phyloP scores from a whole-genome alignment of 768 basidiomycete genomes.

The Goffeauzyma gilvescens region DNA sequence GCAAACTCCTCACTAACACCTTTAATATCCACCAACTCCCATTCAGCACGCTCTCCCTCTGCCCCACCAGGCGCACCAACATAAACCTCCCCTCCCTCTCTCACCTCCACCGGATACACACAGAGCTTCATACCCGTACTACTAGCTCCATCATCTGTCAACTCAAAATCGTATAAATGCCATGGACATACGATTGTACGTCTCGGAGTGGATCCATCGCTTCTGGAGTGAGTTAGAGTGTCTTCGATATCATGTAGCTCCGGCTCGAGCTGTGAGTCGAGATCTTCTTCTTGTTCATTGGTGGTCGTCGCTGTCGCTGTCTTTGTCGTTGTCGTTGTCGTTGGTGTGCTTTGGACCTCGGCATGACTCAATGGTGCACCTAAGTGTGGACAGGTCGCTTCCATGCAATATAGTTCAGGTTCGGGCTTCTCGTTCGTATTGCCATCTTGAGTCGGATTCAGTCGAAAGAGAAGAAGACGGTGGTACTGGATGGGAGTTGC shows the following conservation, averaged over 20 bases:
- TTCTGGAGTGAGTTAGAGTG: neutral
- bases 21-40: conserved; percentile 22
- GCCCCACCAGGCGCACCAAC: conserved; percentile 12
- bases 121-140: conserved; percentile 21
- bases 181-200: conserved; percentile 18
- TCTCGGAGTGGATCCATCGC: neutral
- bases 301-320: neutral
- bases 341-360: conserved; percentile 50
- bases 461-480: conserved; percentile 17
- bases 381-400: conserved; percentile 59
- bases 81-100: conserved; percentile 14
- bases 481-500: conserved; percentile 14
- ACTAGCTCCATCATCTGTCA: conserved; percentile 1
- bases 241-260: conserved; percentile 22
- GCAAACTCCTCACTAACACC: conserved; percentile 21
- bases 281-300: neutral
- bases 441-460: conserved; percentile 1
- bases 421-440: neutral
- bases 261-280: conserved; percentile 4
- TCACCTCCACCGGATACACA: conserved; percentile 18
- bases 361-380: conserved; percentile 64
- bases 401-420: conserved; percentile 54
- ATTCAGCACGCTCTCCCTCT: conserved; percentile 1
- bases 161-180: conserved; percentile 25
- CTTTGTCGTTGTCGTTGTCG: neutral